These are phyloP conservation scores for Mortierella antarctica DNA, from an alignment of 192 early-diverging fungal genomes.

Conservation along the genomic window DNA sequence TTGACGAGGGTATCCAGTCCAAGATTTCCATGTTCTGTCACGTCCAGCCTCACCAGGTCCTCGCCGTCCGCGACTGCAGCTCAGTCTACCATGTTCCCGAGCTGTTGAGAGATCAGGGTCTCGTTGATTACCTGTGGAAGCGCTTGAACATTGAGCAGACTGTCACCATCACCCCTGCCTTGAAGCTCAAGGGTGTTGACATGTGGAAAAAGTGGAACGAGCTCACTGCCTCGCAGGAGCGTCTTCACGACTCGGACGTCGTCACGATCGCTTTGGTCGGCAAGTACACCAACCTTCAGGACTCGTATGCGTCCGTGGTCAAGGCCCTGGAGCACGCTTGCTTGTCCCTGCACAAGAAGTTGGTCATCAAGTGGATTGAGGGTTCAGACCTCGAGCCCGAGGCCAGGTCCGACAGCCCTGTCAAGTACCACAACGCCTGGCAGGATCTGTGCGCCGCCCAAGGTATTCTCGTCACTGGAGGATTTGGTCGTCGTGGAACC, in stretches of 20 bases:
- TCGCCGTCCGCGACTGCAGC: slow-evolving; percentile 95
- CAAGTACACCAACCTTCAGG: slow-evolving; percentile 95
- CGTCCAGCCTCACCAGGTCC: slow-evolving; percentile 86
- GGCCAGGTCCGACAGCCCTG: slow-evolving; percentile 75
- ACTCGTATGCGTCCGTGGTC: slow-evolving; percentile 95
- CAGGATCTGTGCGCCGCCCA: slow-evolving; percentile 85
- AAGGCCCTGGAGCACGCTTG: slow-evolving; percentile 96
- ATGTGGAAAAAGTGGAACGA: slow-evolving; percentile 46
- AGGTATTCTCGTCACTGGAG: slow-evolving; percentile 96
- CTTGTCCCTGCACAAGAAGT: slow-evolving; percentile 84
- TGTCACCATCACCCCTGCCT: slow-evolving; percentile 24
- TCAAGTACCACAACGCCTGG: slow-evolving; percentile 96
- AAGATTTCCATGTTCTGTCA: slow-evolving; percentile 99
- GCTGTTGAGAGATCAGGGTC: slow-evolving; percentile 40
- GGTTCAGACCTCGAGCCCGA: slow-evolving; percentile 86
- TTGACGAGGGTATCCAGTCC: slow-evolving; percentile 83
- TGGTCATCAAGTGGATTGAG: slow-evolving; percentile 92
- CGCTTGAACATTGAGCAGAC: slow-evolving; percentile 42
- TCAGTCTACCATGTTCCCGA: slow-evolving; percentile 71
- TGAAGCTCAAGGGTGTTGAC: slow-evolving; percentile 26
- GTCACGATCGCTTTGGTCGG: slow-evolving; percentile 93
- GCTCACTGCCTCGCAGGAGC: slow-evolving; percentile 32
- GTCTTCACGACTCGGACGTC: slow-evolving; percentile 65
- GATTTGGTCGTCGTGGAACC: slow-evolving; percentile 93
- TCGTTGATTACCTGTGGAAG: slow-evolving; percentile 46